Conservation (phyloP, 148 eudicot genomes). For the Nyssa sinensis region DNA sequence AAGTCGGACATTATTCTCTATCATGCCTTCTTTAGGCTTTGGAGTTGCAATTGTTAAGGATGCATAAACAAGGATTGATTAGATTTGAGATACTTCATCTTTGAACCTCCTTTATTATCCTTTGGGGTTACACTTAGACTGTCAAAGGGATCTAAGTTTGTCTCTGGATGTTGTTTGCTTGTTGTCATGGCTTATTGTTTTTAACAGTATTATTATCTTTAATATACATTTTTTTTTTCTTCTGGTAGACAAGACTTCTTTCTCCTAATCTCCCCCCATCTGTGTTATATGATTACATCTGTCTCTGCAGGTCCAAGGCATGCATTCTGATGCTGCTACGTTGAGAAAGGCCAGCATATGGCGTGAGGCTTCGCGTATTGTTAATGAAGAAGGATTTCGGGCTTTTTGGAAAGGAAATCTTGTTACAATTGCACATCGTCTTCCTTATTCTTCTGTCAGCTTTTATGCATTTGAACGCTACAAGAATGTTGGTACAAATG, state of each 20-base stretch:
- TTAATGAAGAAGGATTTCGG: constrained; percentile 78
- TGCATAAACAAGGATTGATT: background rate
- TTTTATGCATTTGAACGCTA: constrained; percentile 88
- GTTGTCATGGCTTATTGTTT: background rate
- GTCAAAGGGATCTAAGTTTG: background rate
- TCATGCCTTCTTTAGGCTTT: background rate
- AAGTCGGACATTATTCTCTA: background rate
- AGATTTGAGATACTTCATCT: too few relatives aligned
- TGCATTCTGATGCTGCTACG: constrained; percentile 68
- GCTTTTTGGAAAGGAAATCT: constrained; percentile 99
- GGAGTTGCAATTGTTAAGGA: background rate
- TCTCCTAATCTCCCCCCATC: background rate
- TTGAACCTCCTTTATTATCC: too few relatives aligned
- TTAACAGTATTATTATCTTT: background rate
- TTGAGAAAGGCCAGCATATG: constrained; percentile 76
- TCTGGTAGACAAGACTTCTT: too few relatives aligned
- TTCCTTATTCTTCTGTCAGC: constrained; percentile 89
- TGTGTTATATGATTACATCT: constrained; percentile 4
- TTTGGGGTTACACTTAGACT: too few relatives aligned
- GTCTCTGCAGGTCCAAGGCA: constrained; percentile 75
- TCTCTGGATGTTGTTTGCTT: background rate
- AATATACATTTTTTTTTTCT: background rate
- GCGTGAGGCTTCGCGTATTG: constrained; percentile 75
- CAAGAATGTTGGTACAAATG: constrained; percentile 68
- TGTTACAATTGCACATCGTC: constrained; percentile 91